Evolutionary conservation across 1,284 basidiomycete genomes (phyloP), one percentile per base, ranked within the genome.

Genomic region (Cutaneotrichosporon cutaneum): DNA sequence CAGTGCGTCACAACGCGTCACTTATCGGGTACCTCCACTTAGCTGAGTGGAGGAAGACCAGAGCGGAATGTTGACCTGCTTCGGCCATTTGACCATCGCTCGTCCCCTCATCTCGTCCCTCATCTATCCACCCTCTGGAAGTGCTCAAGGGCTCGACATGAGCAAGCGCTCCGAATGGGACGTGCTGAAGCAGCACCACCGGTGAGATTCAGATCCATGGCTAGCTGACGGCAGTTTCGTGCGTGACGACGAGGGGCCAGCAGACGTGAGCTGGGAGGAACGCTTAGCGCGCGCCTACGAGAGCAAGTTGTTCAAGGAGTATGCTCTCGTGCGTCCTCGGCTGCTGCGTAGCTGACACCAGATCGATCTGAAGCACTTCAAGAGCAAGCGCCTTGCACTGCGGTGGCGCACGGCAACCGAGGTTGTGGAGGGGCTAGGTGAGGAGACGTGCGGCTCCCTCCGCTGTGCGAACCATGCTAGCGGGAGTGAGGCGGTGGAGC

Each of bases 281-380:
- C 83, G 86, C 65, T 82, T 95, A 10, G 92, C 93, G 0, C 82
- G 85, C 64, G 93, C 92, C 70, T 96, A 94, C 81, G 94, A 95
- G 71, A 82, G 84, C 16, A 89, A 82, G 68, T 84, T 96, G 7
- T 95, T 92, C 75, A 88, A 90, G 64, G 93, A 97, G 78, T 95
- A 88, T 73, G 92, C 92, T 0, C 82, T 96, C 51, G 77, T 78
- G 56, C 54, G 74, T 66, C 26, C 22, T 22, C 3, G 13, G 36
- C 24, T 26, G 22, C 18, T 24, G 16, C 7, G 5, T 5, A 16
- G n/a, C 54, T 44, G 33, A 57, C 42, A 0, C 32, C 59, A 77
- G 76, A 92, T 93, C 73, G 91, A 96, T 79, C 81, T 96, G 65
- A 95, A 95, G 79, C 93, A 95, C 75, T 95, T 90, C 83, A 94